Percentiles rank a stretch among this genome's conserved stretches.
These are phyloP conservation scores for Aspergillus ochraceoroseus DNA, from an alignment of 2,329 filamentous ascomycete species.

Conservation along the genomic window DNA sequence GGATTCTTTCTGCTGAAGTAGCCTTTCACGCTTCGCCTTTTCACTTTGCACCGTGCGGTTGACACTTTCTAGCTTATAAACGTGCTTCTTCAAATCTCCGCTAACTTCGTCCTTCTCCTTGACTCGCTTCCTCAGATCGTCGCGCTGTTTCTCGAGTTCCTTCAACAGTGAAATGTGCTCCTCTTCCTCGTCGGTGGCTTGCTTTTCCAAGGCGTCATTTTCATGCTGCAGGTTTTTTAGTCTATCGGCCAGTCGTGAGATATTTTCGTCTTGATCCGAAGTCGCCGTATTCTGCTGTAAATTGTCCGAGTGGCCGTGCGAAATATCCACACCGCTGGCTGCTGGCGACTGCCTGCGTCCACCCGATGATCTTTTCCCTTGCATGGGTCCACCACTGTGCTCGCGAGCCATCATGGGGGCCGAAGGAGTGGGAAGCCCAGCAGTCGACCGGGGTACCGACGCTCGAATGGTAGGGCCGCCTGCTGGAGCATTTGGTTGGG, in stretches of 20 bases:
- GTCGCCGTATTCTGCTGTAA: conserved; percentile 34
- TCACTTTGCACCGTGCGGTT: conserved; percentile 77
- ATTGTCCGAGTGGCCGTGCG: conserved; percentile 41
- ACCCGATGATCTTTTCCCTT: conserved; percentile 61
- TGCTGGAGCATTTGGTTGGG: conserved; percentile 33
- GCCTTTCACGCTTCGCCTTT: conserved; percentile 68
- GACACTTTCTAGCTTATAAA: conserved; percentile 71
- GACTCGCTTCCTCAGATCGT: conserved; percentile 68
- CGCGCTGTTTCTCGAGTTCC: conserved; percentile 70
- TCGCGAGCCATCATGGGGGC: conserved; percentile 62
- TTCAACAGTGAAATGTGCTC: conserved; percentile 63
- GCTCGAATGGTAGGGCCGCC: conserved; percentile 48
- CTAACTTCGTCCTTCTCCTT: conserved; percentile 91
- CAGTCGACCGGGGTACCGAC: conserved; percentile 50
- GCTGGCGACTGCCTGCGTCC: conserved; percentile 73
- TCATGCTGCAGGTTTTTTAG: conserved; percentile 77
- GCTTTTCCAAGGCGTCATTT: conserved; percentile 69
- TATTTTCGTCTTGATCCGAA: conserved; percentile 59
- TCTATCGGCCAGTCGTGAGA: conserved; percentile 73
- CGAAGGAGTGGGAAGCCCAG: conserved; percentile 56
- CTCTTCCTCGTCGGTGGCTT: conserved; percentile 63
- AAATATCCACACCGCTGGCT: conserved; percentile 43
- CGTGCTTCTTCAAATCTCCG: conserved; percentile 73
- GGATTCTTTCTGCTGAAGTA: conserved; percentile 56
- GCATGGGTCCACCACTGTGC: conserved; percentile 51